A percentile compares a stretch with the other conserved stretches of the same genome.
phyloP scores from a whole-genome alignment of 2,329 filamentous ascomycete genomes.

The Fusarium metavorans region DNA sequence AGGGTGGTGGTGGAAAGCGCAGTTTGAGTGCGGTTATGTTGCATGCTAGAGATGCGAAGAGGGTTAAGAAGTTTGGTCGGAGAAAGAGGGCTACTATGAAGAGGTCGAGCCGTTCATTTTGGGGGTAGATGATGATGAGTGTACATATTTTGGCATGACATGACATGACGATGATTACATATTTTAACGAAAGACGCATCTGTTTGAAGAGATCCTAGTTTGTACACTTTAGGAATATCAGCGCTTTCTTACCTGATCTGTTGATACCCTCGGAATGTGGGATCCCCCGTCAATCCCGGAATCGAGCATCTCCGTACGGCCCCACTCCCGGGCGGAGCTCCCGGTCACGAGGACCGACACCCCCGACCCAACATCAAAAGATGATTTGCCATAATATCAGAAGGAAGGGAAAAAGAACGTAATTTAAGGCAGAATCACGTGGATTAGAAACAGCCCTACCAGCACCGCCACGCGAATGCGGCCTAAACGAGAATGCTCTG shows the following conservation, averaged over 20 bases:
- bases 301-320: background rate
- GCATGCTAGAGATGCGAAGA: slow-evolving; percentile 57
- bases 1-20: slow-evolving; percentile 43
- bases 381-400: background rate
- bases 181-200: background rate
- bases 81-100: slow-evolving; percentile 33
- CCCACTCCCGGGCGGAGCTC: slow-evolving; percentile 3
- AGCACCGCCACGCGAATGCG: slow-evolving; percentile 24
- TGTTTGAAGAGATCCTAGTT: background rate
- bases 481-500: background rate
- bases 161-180: background rate
- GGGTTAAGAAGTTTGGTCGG: slow-evolving; percentile 61
- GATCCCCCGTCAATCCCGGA: background rate
- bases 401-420: background rate
- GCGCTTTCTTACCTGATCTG: background rate
- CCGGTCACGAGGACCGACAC: background rate
- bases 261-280: background rate
- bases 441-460: slow-evolving; percentile 7
- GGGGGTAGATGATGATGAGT: slow-evolving; percentile 8
- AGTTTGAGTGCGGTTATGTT: slow-evolving; percentile 60
- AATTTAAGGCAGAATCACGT: slow-evolving; percentile 11
- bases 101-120: slow-evolving; percentile 30
- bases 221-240: background rate
- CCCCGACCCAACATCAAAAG: background rate
- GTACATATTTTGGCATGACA: background rate